A percentile compares a stretch with the other conserved stretches of the same genome.
Conservation (phyloP, 352 stramenopile genomes). For the Globisporangium sylvaticum region DNA sequence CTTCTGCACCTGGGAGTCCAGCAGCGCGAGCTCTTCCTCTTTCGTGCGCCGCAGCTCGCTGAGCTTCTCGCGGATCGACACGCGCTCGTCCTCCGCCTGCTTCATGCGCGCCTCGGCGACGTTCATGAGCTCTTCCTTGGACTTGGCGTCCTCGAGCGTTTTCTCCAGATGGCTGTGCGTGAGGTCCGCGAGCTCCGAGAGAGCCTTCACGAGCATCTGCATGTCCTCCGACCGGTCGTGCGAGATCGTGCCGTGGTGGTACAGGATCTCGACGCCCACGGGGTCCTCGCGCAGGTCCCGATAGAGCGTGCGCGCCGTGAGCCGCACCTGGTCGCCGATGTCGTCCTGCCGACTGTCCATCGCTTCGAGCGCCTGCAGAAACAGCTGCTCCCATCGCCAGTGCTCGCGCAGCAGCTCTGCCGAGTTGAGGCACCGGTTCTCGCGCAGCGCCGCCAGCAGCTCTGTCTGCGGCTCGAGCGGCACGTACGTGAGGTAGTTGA, state of each 20-base stretch:
- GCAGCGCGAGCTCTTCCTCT: constrained; percentile 73
- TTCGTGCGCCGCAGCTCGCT: constrained; percentile 74
- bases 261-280: constrained; percentile 72
- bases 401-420: constrained; percentile 63
- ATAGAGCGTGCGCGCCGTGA: constrained; percentile 60
- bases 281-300: constrained; percentile 69
- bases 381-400: constrained; percentile 80
- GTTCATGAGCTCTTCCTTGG: constrained; percentile 77
- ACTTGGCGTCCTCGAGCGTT: constrained; percentile 82
- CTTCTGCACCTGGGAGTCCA: constrained; percentile 82
- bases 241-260: constrained; percentile 49
- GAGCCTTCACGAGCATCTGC: constrained; percentile 66
- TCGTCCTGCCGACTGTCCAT: constrained; percentile 59
- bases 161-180: constrained; percentile 76
- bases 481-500: constrained; percentile 86
- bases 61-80: constrained; percentile 72
- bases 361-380: constrained; percentile 49
- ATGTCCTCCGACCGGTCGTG: constrained; percentile 63
- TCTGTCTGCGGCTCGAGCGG: constrained; percentile 52
- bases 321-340: constrained; percentile 74
- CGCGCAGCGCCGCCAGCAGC: constrained; percentile 51
- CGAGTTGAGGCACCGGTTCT: constrained; percentile 57
- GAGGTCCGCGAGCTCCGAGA: constrained; percentile 81
- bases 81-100: constrained; percentile 77
- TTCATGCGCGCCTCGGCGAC: constrained; percentile 75